A percentile compares a stretch with the other conserved stretches of the same genome.
phyloP scores from a whole-genome alignment of 2,329 filamentous ascomycete species.

The Triangularia setosa region DNA sequence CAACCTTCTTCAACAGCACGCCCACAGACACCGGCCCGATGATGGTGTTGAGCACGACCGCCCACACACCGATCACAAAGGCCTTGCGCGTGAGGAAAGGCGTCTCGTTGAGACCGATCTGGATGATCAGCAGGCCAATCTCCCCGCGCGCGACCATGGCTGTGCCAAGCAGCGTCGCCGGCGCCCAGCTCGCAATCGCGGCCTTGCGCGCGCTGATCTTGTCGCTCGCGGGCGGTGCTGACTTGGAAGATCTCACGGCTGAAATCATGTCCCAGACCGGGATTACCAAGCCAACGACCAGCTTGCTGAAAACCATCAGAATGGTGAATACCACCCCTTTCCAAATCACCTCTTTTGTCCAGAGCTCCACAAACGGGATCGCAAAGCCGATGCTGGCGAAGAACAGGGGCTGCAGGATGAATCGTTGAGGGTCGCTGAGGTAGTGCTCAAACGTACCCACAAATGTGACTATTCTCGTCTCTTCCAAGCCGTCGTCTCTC shows the following conservation, averaged over 20 bases:
- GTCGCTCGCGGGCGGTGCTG: background rate
- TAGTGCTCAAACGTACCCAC: conserved; percentile 37
- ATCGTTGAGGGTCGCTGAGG: conserved; percentile 38
- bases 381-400: conserved; percentile 75
- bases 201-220: background rate
- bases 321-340: conserved; percentile 67
- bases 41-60: conserved; percentile 52
- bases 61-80: conserved; percentile 54
- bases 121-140: conserved; percentile 69
- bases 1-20: conserved; percentile 36
- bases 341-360: conserved; percentile 62
- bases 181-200: conserved; percentile 47
- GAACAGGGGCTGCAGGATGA: conserved; percentile 66
- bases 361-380: conserved; percentile 70
- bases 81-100: conserved; percentile 21
- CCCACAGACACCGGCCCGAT: conserved; percentile 48
- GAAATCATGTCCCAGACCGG: conserved; percentile 24
- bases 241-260: background rate
- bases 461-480: conserved; percentile 1
- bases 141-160: conserved; percentile 75
- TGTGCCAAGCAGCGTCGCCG: conserved; percentile 60
- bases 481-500: background rate
- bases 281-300: conserved; percentile 55
- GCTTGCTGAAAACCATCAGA: conserved; percentile 64
- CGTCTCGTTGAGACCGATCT: conserved; percentile 27